These are phyloP conservation scores for Amoebophrya sp. DNA, from an alignment of 169 alveolate species.

Conservation along the genomic window DNA sequence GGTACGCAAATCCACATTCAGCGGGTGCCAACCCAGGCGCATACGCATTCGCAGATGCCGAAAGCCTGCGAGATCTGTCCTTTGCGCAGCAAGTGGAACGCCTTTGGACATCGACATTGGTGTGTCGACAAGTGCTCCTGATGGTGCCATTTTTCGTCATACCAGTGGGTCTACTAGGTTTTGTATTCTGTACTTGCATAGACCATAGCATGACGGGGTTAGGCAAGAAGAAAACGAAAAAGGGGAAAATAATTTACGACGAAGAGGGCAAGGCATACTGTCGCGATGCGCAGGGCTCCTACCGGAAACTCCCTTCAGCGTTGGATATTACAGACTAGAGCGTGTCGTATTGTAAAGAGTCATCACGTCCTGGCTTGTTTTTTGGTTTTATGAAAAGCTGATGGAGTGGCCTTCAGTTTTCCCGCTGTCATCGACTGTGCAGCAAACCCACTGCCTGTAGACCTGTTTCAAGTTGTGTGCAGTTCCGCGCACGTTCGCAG, in stretches of 20 bases:
- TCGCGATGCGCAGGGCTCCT: not conserved
- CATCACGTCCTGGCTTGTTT: too few relatives aligned
- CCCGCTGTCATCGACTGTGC: too few relatives aligned
- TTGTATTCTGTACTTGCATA: not conserved
- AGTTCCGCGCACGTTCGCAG: too few relatives aligned
- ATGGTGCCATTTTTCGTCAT: not conserved
- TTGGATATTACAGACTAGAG: not conserved
- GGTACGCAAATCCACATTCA: not conserved
- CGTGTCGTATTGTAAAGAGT: too few relatives aligned
- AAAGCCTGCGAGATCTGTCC: too few relatives aligned
- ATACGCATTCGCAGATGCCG: too few relatives aligned
- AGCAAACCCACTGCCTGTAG: too few relatives aligned
- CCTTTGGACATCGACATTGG: not conserved
- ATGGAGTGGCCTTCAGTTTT: too few relatives aligned
- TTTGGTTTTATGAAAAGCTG: too few relatives aligned
- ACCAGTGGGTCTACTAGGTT: not conserved
- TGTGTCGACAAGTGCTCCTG: not conserved
- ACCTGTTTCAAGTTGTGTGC: too few relatives aligned
- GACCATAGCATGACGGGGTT: slow-evolving; percentile 2
- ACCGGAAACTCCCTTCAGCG: not conserved
- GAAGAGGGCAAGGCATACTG: not conserved
- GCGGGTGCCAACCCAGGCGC: too few relatives aligned
- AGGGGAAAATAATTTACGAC: not conserved
- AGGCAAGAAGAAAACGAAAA: not conserved
- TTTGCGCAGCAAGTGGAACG: not conserved